A percentile compares a stretch with the other conserved stretches of the same genome.
Conservation (phyloP, 192 early-diverging fungal genomes). For the Backusella morwellensis region DNA sequence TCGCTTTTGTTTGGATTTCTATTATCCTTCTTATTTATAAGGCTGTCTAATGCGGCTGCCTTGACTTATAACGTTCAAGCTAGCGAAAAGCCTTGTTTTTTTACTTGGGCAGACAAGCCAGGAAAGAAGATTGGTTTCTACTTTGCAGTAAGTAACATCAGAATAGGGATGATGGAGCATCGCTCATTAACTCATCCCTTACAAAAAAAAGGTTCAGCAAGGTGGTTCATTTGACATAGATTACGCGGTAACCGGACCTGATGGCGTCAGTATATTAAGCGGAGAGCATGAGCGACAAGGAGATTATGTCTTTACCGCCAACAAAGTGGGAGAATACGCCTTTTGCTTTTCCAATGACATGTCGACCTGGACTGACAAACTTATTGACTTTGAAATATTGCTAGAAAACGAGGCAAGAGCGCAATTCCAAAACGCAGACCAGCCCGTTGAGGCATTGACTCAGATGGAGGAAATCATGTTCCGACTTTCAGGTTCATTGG, state of each 20-base stretch:
- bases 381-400: constrained; percentile 93
- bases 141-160: constrained; percentile 84
- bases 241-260: constrained; percentile 81
- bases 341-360: constrained; percentile 98
- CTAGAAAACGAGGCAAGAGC: constrained; percentile 83
- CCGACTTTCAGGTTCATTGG: constrained; percentile 61
- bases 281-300: constrained; percentile 92
- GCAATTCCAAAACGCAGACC: constrained; percentile 38
- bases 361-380: constrained; percentile 93
- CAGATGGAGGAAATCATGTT: constrained; percentile 59
- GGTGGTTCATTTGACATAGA: constrained; percentile 98
- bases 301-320: constrained; percentile 92
- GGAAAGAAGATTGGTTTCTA: constrained; percentile 96
- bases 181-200: background rate
- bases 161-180: background rate
- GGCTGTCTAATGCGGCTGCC: constrained; percentile 36
- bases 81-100: constrained; percentile 92
- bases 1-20: background rate
- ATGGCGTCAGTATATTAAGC: constrained; percentile 61
- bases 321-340: constrained; percentile 84
- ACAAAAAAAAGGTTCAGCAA: constrained; percentile 73
- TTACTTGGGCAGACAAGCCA: constrained; percentile 68
- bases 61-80: constrained; percentile 86
- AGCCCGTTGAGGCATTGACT: constrained; percentile 32
- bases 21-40: background rate